These are phyloP conservation scores for Albizia julibrissin DNA, from an alignment of 306 rosid genomes.

Conservation along the genomic window DNA sequence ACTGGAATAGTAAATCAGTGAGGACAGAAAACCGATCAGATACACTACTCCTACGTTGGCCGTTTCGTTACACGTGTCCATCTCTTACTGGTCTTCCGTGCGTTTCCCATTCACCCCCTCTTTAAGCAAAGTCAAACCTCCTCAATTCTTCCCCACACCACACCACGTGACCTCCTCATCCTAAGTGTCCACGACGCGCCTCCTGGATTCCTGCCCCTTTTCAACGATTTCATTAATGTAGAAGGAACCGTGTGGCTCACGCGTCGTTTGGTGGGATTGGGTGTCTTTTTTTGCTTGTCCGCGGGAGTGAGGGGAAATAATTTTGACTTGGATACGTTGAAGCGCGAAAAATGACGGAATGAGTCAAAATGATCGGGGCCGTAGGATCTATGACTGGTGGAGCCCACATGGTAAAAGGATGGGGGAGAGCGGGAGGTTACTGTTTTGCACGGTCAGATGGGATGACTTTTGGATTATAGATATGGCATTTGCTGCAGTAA, in stretches of 20 bases:
- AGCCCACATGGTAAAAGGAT: background rate
- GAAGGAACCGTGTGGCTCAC: background rate
- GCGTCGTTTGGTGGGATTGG: background rate
- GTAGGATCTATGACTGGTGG: constrained; percentile 16
- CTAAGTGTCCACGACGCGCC: constrained; percentile 19
- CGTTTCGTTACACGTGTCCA: constrained; percentile 48
- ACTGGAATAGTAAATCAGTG: constrained; percentile 59
- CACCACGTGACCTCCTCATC: background rate
- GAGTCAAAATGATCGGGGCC: constrained; percentile 53
- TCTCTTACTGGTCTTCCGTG: constrained; percentile 22
- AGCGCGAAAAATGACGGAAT: constrained; percentile 9
- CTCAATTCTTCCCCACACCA: background rate
- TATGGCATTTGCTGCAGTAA: constrained; percentile 5
- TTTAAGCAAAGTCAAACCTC: constrained; percentile 50
- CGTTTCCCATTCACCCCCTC: constrained; percentile 30
- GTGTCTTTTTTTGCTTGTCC: background rate
- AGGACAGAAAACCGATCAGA: constrained; percentile 52
- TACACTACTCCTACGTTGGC: constrained; percentile 38
- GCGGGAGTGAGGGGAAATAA: background rate
- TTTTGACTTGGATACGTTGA: constrained; percentile 39
- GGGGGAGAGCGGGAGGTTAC: background rate
- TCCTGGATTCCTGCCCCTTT: background rate
- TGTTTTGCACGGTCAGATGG: background rate
- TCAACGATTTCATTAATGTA: background rate
- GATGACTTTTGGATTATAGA: background rate